A percentile compares a stretch with the other conserved stretches of the same genome.
Evolutionary conservation across 2,329 filamentous ascomycete genomes (phyloP).

Genomic region (Pyrenochaeta sp.): DNA sequence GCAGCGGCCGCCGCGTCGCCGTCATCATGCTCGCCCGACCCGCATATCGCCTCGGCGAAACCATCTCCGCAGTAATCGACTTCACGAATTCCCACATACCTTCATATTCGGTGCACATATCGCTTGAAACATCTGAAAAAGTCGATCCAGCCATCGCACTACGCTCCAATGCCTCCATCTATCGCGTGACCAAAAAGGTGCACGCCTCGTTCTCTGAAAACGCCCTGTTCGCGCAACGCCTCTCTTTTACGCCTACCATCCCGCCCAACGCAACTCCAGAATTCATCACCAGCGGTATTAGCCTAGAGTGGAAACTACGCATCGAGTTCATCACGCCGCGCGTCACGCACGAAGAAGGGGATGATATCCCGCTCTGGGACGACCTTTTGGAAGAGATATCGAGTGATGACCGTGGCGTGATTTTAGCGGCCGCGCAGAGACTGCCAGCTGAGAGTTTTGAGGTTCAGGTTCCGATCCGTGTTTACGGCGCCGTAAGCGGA

Average conservation of each 20-base stretch:
- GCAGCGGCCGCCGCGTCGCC: conserved; percentile 88
- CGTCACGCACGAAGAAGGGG: conserved; percentile 46
- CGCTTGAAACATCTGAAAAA: conserved; percentile 85
- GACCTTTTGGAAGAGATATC: conserved; percentile 79
- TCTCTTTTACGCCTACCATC: conserved; percentile 84
- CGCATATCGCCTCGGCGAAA: conserved; percentile 87
- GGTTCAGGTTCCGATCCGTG: conserved; percentile 80
- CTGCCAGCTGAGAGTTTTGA: conserved; percentile 89
- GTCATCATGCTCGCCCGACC: conserved; percentile 89
- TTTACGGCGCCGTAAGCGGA: conserved; percentile 70
- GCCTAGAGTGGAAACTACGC: conserved; percentile 84
- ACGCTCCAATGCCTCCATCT: conserved; percentile 83
- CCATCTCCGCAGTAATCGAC: conserved; percentile 83
- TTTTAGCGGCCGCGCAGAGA: conserved; percentile 79
- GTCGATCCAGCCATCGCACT: conserved; percentile 82
- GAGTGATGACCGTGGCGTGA: conserved; percentile 77
- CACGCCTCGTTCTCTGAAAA: conserved; percentile 82
- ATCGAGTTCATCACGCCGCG: conserved; percentile 91
- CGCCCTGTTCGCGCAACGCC: conserved; percentile 78
- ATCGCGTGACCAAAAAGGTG: conserved; percentile 83
- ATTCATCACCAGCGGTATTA: conserved; percentile 88
- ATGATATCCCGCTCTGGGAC: conserved; percentile 39
- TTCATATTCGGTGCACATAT: conserved; percentile 84
- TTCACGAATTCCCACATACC: conserved; percentile 79
- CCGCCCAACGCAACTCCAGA: conserved; percentile 85